phyloP scores from a whole-genome alignment of 108 stramenopile genomes.

The Skeletonema tropicum region DNA sequence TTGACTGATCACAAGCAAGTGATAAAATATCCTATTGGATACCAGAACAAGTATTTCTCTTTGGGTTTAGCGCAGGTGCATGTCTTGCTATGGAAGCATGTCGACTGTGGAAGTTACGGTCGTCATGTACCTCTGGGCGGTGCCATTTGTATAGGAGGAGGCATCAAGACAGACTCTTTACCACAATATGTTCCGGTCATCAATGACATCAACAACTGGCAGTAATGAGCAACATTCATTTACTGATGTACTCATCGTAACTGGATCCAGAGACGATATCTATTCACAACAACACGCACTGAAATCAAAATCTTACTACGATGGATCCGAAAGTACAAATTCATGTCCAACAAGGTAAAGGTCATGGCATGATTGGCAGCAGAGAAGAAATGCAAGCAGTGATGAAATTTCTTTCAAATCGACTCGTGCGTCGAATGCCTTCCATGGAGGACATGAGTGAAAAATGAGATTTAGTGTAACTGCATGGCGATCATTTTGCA shows the following conservation, averaged over 20 bases:
- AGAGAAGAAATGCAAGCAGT: conserved; percentile 38
- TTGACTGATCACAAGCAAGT: conserved; percentile 30
- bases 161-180: conserved; percentile 10
- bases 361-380: conserved; percentile 49
- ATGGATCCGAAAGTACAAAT: conserved; percentile 22
- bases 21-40: conserved; percentile 26
- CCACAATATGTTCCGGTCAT: background rate
- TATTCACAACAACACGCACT: conserved; percentile 23
- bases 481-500: background rate
- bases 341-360: conserved; percentile 46
- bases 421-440: conserved; percentile 22
- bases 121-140: conserved; percentile 43
- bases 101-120: conserved; percentile 8
- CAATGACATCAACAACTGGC: background rate
- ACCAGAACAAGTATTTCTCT: conserved; percentile 52
- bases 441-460: conserved; percentile 18
- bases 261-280: conserved; percentile 25
- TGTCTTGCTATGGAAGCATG: conserved; percentile 53
- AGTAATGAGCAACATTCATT: background rate
- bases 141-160: conserved; percentile 51
- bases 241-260: conserved; percentile 50
- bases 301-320: conserved; percentile 23
- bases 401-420: conserved; percentile 40
- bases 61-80: conserved; percentile 55
- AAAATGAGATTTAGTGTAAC: background rate